A percentile compares a stretch with the other conserved stretches of the same genome.
Conservation (phyloP, 1,284 basidiomycete species). For the Tetrapyrgos nigripes region DNA sequence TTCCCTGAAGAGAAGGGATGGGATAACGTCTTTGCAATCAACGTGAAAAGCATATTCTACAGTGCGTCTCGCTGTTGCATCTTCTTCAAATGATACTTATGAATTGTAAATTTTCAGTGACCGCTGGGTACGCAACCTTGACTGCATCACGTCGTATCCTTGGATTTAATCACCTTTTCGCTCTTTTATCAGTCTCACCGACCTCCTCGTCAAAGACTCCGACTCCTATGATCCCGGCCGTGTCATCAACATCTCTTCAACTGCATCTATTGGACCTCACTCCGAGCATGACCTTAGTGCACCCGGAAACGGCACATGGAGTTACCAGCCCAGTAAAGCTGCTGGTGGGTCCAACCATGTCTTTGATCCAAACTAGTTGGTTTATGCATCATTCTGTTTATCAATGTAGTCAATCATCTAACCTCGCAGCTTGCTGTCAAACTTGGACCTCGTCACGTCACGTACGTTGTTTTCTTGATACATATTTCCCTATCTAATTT, state of each 20-base stretch:
- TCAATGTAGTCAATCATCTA: constrained; percentile 76
- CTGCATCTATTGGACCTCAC: constrained; percentile 65
- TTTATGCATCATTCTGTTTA: not conserved
- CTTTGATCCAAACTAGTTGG: not conserved
- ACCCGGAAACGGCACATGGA: constrained; percentile 77
- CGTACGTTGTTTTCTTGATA: constrained; percentile 48
- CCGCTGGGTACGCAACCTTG: constrained; percentile 58
- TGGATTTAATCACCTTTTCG: constrained; percentile 14
- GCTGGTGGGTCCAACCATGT: constrained; percentile 48
- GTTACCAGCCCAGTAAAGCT: constrained; percentile 83
- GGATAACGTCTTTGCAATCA: constrained; percentile 82
- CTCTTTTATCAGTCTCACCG: constrained; percentile 50
- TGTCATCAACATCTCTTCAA: constrained; percentile 85
- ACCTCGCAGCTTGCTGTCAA: constrained; percentile 78
- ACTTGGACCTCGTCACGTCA: constrained; percentile 66
- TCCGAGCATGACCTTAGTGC: constrained; percentile 58
- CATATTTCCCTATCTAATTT: no score
- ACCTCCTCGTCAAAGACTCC: constrained; percentile 73
- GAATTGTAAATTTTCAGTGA: constrained; percentile 64
- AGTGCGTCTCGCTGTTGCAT: constrained; percentile 48
- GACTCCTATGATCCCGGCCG: constrained; percentile 72
- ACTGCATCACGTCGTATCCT: constrained; percentile 13
- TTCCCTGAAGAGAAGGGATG: constrained; percentile 85
- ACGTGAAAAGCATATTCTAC: constrained; percentile 85
- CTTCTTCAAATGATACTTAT: not conserved